Evolutionary conservation across 768 basidiomycete species (phyloP).

Genomic region (Gloeophyllum trabeum): DNA sequence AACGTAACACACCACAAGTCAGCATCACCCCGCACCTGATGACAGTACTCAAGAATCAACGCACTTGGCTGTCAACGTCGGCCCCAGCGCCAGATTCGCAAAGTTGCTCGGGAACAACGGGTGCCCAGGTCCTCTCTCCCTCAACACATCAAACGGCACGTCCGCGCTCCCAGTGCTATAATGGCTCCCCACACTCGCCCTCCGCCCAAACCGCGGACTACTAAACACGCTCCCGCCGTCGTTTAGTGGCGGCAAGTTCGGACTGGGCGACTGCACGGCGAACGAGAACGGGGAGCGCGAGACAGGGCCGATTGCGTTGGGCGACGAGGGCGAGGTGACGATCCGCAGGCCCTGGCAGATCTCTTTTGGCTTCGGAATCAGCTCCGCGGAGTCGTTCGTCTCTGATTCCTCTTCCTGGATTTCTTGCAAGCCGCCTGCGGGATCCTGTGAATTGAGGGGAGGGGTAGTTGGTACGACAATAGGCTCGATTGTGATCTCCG

Average conservation of each 20-base stretch:
- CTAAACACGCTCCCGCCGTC: not conserved
- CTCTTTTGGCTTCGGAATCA: conserved; percentile 3
- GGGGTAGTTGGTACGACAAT: conserved; percentile 19
- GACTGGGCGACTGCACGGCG: not conserved
- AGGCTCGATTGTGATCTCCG: conserved; percentile 19
- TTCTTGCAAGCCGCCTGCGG: conserved; percentile 2
- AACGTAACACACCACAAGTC: not conserved
- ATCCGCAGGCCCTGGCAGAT: conserved; percentile 47
- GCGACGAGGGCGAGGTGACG: conserved; percentile 26
- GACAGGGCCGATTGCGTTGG: conserved; percentile 16
- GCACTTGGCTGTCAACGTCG: conserved; percentile 49
- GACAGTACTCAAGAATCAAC: no score
- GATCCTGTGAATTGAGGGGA: conserved; percentile 6
- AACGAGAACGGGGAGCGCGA: conserved; percentile 3
- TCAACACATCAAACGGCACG: conserved; percentile 34
- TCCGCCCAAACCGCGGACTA: conserved; percentile 5
- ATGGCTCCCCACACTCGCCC: conserved; percentile 8
- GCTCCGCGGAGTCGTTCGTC: not conserved
- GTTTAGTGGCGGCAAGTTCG: not conserved
- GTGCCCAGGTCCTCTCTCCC: conserved; percentile 58
- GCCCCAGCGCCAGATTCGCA: conserved; percentile 50
- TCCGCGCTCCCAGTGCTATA: conserved; percentile 8
- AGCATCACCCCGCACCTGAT: no score
- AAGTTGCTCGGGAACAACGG: conserved; percentile 81
- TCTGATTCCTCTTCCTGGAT: conserved; percentile 13